Evolutionary conservation across 352 stramenopile genomes (phyloP).

Genomic region (Phytophthora meadii): DNA sequence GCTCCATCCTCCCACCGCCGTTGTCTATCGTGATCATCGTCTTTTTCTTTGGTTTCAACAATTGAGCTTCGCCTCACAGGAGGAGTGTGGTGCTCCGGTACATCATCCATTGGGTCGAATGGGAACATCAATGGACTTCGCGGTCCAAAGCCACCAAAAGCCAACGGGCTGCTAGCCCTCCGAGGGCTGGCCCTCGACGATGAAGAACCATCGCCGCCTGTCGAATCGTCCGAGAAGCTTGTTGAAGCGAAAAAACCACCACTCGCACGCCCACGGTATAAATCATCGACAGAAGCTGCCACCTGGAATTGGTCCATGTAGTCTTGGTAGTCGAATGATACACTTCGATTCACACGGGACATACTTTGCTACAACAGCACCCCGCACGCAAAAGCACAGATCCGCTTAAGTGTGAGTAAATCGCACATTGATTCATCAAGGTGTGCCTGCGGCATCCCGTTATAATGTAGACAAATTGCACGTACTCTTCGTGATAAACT

Average conservation of each 20-base stretch:
- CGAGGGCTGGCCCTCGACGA: constrained; percentile 60
- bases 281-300: constrained; percentile 52
- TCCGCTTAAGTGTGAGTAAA: constrained; percentile 25
- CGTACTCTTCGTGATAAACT: constrained; percentile 70
- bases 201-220: constrained; percentile 38
- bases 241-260: constrained; percentile 52
- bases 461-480: constrained; percentile 13
- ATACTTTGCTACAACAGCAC: constrained; percentile 52
- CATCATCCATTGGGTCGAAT: constrained; percentile 78
- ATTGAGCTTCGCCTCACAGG: constrained; percentile 21
- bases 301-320: constrained; percentile 46
- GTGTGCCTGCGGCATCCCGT: constrained; percentile 1
- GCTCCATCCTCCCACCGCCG: constrained; percentile 22
- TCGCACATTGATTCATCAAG: constrained; percentile 11
- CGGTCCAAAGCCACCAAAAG: constrained; percentile 61
- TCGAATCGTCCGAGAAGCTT: constrained; percentile 70
- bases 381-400: constrained; percentile 13
- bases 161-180: constrained; percentile 62
- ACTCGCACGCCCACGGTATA: constrained; percentile 57
- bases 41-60: constrained; percentile 36
- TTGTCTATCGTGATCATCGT: constrained; percentile 27
- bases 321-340: constrained; percentile 82
- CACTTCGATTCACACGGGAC: constrained; percentile 70
- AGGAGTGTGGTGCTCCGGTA: constrained; percentile 47
- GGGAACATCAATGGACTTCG: constrained; percentile 82